These are phyloP conservation scores for Xylaria sp. DNA, from an alignment of 2,329 filamentous ascomycete genomes.

Conservation along the genomic window DNA sequence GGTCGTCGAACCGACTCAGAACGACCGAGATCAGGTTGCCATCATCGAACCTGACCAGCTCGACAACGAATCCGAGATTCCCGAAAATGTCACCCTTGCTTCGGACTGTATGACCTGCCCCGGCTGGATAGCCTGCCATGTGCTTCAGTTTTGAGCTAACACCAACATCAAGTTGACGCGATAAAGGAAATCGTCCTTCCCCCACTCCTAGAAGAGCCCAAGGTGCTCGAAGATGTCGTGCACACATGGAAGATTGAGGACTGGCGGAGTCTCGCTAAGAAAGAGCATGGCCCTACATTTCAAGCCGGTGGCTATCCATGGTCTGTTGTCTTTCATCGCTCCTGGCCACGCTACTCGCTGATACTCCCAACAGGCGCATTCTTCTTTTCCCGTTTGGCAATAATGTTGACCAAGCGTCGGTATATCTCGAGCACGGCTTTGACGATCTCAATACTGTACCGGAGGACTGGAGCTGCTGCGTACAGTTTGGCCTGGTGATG, in stretches of 20 bases:
- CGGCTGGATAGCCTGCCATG: background rate
- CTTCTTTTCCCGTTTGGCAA: conserved; percentile 95
- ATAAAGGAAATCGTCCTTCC: conserved; percentile 79
- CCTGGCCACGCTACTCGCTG: conserved; percentile 12
- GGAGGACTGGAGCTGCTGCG: conserved; percentile 93
- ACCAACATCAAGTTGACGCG: conserved; percentile 58
- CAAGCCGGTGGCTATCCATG: conserved; percentile 83
- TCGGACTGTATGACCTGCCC: conserved; percentile 45
- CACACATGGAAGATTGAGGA: conserved; percentile 84
- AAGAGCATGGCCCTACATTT: conserved; percentile 84
- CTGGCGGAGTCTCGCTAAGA: conserved; percentile 71
- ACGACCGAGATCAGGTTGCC: conserved; percentile 48
- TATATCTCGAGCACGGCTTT: conserved; percentile 95
- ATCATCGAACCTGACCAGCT: conserved; percentile 51
- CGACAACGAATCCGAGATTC: conserved; percentile 44
- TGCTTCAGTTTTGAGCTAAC: conserved; percentile 24
- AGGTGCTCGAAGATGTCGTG: conserved; percentile 68
- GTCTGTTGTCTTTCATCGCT: conserved; percentile 42
- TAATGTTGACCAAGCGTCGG: conserved; percentile 85
- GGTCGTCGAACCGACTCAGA: conserved; percentile 41
- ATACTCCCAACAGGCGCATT: conserved; percentile 61
- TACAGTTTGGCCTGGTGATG: conserved; percentile 88
- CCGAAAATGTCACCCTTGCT: conserved; percentile 45
- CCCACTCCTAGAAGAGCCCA: conserved; percentile 67
- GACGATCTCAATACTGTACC: conserved; percentile 66